These are phyloP conservation scores for Venturia effusa DNA, from an alignment of 2,329 filamentous ascomycete species.

Conservation along the genomic window DNA sequence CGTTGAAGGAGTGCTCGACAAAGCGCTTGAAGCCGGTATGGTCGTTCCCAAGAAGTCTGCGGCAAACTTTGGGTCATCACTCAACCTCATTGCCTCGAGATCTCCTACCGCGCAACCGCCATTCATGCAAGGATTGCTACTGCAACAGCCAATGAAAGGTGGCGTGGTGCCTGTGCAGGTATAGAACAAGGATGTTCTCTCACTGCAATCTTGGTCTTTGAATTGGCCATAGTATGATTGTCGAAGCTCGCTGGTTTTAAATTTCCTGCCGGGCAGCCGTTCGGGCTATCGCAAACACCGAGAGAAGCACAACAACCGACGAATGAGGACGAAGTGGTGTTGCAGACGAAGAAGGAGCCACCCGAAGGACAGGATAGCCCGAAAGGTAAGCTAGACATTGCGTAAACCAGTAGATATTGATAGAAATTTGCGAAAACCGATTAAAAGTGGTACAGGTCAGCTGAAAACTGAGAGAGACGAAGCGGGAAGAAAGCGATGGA, in stretches of 20 bases:
- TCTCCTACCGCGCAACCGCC: neutral
- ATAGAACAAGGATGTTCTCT: slow-evolving; percentile 5
- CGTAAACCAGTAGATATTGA: neutral
- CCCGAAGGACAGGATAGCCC: neutral
- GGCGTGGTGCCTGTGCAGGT: neutral
- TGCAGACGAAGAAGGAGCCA: slow-evolving; percentile 1
- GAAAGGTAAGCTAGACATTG: neutral
- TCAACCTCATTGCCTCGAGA: neutral
- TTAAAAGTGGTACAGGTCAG: neutral
- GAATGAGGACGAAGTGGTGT: neutral
- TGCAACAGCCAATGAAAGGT: slow-evolving; percentile 3
- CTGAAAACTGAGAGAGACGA: neutral
- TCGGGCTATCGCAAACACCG: neutral
- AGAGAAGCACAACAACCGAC: slow-evolving; percentile 1
- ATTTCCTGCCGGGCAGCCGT: neutral
- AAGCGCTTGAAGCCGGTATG: neutral
- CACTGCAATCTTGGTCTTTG: slow-evolving; percentile 1
- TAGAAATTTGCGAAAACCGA: neutral
- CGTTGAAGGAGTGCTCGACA: neutral
- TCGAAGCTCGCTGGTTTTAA: neutral
- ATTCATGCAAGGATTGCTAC: neutral
- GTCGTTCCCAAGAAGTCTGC: neutral
- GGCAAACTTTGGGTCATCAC: neutral
- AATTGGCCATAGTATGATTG: neutral
- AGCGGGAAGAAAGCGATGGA: neutral